Conservation (phyloP, 2,329 filamentous ascomycete species). For the Cladosporium sp. region DNA sequence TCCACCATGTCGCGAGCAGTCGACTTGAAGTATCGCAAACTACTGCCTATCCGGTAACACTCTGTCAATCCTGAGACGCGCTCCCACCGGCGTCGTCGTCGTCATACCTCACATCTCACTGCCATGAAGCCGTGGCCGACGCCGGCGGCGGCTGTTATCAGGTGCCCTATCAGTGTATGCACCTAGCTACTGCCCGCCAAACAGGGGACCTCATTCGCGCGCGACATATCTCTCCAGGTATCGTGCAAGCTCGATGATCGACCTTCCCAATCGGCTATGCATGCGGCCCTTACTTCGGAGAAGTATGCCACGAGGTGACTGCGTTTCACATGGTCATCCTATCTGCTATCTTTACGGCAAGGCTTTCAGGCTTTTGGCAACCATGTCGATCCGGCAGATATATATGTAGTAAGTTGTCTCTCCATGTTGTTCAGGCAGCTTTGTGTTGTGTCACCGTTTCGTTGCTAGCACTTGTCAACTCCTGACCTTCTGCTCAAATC, state of each 20-base stretch:
- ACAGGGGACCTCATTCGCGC: slow-evolving; percentile 15
- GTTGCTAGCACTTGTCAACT: not conserved
- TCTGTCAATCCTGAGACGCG: not conserved
- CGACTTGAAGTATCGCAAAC: not conserved
- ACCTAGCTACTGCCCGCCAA: slow-evolving; percentile 1
- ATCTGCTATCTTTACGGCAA: slow-evolving; percentile 15
- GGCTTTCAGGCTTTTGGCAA: not conserved
- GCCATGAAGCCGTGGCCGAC: slow-evolving; percentile 1
- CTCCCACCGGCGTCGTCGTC: not conserved
- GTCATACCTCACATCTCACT: not conserved
- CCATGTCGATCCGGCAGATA: not conserved
- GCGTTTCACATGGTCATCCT: slow-evolving; percentile 5
- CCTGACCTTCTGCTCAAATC: not conserved
- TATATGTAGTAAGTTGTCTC: not conserved
- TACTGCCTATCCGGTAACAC: not conserved
- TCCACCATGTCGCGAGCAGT: not conserved
- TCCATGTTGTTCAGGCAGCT: not conserved
- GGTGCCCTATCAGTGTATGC: slow-evolving; percentile 17
- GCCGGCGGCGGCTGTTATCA: slow-evolving; percentile 16
- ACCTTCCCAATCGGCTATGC: slow-evolving; percentile 8
- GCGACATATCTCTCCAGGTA: not conserved
- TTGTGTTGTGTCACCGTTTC: not conserved
- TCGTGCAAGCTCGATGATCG: not conserved
- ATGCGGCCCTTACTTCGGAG: not conserved
- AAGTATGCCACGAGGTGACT: not conserved